Evolutionary conservation across 495 filamentous ascomycete species (phyloP).

Genomic region (Penicilliopsis zonata): DNA sequence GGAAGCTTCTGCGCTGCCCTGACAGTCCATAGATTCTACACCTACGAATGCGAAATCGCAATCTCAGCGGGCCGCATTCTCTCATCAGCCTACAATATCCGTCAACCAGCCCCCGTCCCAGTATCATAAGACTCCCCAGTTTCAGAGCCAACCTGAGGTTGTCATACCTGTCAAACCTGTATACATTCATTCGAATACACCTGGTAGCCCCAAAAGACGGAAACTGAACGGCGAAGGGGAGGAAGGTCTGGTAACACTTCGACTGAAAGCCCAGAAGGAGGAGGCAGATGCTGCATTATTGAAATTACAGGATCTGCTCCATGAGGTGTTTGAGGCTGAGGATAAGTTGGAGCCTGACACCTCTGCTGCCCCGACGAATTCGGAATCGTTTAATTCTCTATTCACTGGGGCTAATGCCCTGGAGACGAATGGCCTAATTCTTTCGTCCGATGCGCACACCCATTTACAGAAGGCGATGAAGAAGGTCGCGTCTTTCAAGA

Average conservation of each 20-base stretch:
- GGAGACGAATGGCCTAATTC: constrained; percentile 43
- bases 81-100: constrained; percentile 7
- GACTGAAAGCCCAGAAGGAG: constrained; percentile 58
- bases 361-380: constrained; percentile 17
- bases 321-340: constrained; percentile 69
- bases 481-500: constrained; percentile 54
- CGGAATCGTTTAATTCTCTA: constrained; percentile 21
- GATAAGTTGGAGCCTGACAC: constrained; percentile 46
- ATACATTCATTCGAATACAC: constrained; percentile 8
- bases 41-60: constrained; percentile 12
- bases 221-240: constrained; percentile 17
- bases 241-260: constrained; percentile 16
- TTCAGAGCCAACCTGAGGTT: constrained; percentile 22
- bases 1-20: constrained; percentile 4
- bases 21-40: constrained; percentile 23
- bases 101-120: constrained; percentile 11
- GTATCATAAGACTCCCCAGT: constrained; percentile 11
- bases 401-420: constrained; percentile 29
- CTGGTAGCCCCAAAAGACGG: constrained; percentile 16
- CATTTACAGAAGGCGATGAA: constrained; percentile 59
- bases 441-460: constrained; percentile 51
- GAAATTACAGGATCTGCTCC: constrained; percentile 53
- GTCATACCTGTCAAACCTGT: constrained; percentile 26
- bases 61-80: constrained; percentile 8
- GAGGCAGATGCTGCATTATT: constrained; percentile 61